Evolutionary conservation across 768 basidiomycete species (phyloP), one percentile per base, ranked within the genome.

Genomic region (Suillus sp.): DNA sequence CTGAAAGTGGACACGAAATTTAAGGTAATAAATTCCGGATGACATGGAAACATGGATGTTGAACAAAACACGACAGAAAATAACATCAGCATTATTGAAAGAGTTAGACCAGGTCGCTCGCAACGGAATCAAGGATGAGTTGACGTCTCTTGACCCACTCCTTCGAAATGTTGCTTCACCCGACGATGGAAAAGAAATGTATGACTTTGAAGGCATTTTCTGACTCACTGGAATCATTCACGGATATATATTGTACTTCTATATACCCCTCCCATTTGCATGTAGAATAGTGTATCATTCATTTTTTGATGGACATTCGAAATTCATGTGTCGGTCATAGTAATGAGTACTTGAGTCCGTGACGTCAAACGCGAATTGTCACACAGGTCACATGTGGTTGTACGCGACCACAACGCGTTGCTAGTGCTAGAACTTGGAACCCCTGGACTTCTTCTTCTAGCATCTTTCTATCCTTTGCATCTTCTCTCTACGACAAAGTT

Each of bases 41-140:
- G 27, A 25, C 38, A 53, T 63, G 14, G 53, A 16, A 34, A 37
- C 30, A 9, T 51, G 45, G 18, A 50, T 30, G n/a, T 32, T 51
- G 6, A 43, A 53, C 34, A 40, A 10, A 57, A 40, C 59, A 14
- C 34, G 10, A 20, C 74, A 95, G 94, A 96, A 95, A 88, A 87
- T 95, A 66, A 90, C 88, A n/a, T 83, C 86, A 22, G 78, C 77
- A 47, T 77, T 96, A 11, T 76, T 94, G 62, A 95, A 94, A 74
- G 94, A 96, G 67, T 84, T 96, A 27, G 94, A 96, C 75, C 80
- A 83, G 45, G 86, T 92, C 54, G 93, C 93, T 55, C 82, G 93
- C 63, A 87, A 87, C 56, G 85, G 86, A 16, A 95, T 95, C 73
- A 89, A 84, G 74, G 90, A 92, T 62, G 93, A 95, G 74, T 78